Evolutionary conservation across 495 filamentous ascomycete genomes (phyloP).

Genomic region (Neurospora hispaniola): DNA sequence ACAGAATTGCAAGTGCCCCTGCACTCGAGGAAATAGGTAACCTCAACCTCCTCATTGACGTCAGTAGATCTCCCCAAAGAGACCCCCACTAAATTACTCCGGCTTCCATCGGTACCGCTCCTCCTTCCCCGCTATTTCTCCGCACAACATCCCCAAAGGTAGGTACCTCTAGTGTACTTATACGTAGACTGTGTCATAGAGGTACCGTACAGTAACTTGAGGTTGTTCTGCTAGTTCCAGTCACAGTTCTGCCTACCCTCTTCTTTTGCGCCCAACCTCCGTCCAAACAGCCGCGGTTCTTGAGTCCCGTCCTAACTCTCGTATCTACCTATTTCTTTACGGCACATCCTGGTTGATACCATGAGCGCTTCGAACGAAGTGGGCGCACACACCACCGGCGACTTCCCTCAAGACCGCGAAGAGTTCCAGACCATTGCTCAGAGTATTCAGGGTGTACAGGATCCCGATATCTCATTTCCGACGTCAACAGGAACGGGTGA

Average conservation of each 20-base stretch:
- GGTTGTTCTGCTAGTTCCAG: background rate
- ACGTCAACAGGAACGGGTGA: background rate
- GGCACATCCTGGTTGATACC: background rate
- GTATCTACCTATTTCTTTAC: background rate
- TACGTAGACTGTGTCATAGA: background rate
- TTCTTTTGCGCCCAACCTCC: background rate
- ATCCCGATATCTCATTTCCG: background rate
- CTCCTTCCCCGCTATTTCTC: background rate
- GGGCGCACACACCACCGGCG: slow-evolving; percentile 1
- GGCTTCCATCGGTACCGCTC: background rate
- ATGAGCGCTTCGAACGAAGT: slow-evolving; percentile 7
- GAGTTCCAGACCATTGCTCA: slow-evolving; percentile 4
- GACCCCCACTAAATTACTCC: background rate
- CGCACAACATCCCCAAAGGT: background rate
- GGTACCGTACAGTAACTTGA: background rate
- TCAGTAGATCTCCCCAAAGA: background rate
- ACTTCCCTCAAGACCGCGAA: background rate
- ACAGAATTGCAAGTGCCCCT: background rate
- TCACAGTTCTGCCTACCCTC: background rate
- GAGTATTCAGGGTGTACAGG: background rate
- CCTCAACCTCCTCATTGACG: background rate
- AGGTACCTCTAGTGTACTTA: background rate
- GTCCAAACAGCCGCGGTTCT: background rate
- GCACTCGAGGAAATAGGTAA: background rate
- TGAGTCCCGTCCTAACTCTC: background rate